Evolutionary conservation across 176 grass and related monocot genomes (phyloP).

Genomic region (Paspalum notatum): DNA sequence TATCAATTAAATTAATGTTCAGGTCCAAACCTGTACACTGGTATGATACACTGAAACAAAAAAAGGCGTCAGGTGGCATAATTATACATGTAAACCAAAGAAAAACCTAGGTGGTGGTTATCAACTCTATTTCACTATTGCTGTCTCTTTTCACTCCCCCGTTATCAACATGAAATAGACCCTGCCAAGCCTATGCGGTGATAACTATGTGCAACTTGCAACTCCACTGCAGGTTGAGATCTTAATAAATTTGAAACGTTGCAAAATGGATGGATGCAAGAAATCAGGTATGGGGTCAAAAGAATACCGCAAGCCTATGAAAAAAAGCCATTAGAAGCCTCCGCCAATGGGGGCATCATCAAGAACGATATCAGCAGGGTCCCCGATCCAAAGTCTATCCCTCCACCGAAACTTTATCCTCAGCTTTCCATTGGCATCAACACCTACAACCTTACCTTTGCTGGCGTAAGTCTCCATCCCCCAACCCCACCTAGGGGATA

Average conservation of each 20-base stretch:
- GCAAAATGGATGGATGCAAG: constrained; percentile 54
- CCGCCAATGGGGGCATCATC: constrained; percentile 55
- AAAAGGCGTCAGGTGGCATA: constrained; percentile 65
- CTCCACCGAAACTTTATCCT: constrained; percentile 98
- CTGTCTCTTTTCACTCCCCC: constrained; percentile 54
- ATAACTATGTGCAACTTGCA: constrained; percentile 71
- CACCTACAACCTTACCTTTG: constrained; percentile 82
- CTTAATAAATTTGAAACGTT: constrained; percentile 41
- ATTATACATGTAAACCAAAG: constrained; percentile 76
- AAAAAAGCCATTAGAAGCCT: constrained; percentile 62
- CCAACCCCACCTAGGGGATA: constrained; percentile 93
- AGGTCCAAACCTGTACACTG: constrained; percentile 82
- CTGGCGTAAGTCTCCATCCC: constrained; percentile 87
- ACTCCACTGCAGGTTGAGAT: constrained; percentile 42
- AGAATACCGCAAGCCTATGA: constrained; percentile 57
- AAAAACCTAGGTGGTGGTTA: constrained; percentile 50
- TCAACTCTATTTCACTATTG: constrained; percentile 59
- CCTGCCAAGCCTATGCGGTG: constrained; percentile 35
- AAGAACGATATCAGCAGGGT: constrained; percentile 95
- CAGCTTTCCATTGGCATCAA: constrained; percentile 96
- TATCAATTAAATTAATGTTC: constrained; percentile 76
- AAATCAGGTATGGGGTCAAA: constrained; percentile 75
- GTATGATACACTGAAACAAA: constrained; percentile 64
- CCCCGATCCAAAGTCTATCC: constrained; percentile 86
- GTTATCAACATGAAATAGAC: constrained; percentile 60